Base-by-base conservation (phyloP, 2,329 filamentous ascomycete genomes). In the Stagonosporopsis rhizophila region DNA sequence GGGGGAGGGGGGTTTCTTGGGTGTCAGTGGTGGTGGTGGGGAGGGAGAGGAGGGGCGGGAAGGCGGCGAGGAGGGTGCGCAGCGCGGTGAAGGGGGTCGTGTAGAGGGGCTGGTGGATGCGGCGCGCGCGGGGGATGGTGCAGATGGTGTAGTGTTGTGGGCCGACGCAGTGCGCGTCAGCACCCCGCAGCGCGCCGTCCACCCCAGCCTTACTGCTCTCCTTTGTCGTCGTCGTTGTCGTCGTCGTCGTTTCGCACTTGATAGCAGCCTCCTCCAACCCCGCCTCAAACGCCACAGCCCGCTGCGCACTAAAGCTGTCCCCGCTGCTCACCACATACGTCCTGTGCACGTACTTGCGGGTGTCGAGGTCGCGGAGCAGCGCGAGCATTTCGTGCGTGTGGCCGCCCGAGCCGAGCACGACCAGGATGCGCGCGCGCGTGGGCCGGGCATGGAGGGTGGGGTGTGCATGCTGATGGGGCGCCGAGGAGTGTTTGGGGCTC, bases 361-460 rank as follows among this genome's bases (percentile, higher is more conserved):
- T 75, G 52, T 79, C 72, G 1, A 88, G 77, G 63, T 83, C 84
- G 64, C 81, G 79, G 66, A 99, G 85, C 80, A 97, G 90, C 69
- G 89, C 87, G 60, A 96, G 82, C 90, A 99, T 96, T 77, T 99
- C 95, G 44, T 92, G 88, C 0, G 95, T 97, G 77, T 99, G 95
- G 0, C 95, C 95, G 28, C 95, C 95, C 2, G 91, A 96, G 48
- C 95, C 95, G 22, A 98, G 88, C 23, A 98, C 88, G 61, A 96
- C 85, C 28, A 96, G 81, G 50, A 92, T 80, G 74, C 93, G 87
- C 6, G 81, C 80, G 23, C 79, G 78, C 4, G 68, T 46, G 19
- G 70, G 69, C 49, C 69, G 72, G 41, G 14, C 30, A 15, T 32
- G 30, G 12, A 32, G 30, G 30, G 12, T 14, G 30, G 30, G 30